Conservation (phyloP, 2,329 filamentous ascomycete genomes). For the Phialocephala subalpina region DNA sequence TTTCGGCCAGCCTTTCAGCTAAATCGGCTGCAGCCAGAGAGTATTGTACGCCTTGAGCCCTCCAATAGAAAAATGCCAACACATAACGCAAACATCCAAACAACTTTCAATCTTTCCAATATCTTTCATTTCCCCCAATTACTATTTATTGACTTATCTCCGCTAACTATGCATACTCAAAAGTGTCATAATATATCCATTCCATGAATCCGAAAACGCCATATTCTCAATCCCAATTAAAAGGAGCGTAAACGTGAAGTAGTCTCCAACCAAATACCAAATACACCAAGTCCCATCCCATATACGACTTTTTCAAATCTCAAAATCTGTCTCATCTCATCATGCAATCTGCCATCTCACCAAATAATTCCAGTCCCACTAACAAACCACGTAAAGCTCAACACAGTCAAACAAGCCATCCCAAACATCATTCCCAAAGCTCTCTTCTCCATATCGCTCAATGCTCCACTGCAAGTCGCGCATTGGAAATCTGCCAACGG, state of each 20-base stretch:
- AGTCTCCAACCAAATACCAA: too few species aligned
- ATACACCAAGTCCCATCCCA: constrained; percentile 23
- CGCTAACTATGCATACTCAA: constrained; percentile 36
- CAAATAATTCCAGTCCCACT: constrained; percentile 50
- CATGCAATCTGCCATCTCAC: constrained; percentile 27
- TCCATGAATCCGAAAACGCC: constrained; percentile 30
- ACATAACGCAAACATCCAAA: constrained; percentile 5
- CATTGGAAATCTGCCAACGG: constrained; percentile 62
- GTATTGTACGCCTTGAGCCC: not conserved
- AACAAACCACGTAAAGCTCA: constrained; percentile 72
- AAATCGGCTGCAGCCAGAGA: not conserved
- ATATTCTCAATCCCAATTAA: constrained; percentile 20
- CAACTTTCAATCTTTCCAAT: constrained; percentile 7
- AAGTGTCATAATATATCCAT: constrained; percentile 5
- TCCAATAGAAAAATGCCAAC: not conserved
- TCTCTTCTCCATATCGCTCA: constrained; percentile 54
- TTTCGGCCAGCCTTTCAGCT: not conserved
- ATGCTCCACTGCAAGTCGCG: constrained; percentile 62
- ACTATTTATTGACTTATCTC: constrained; percentile 18
- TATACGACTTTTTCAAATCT: constrained; percentile 12
- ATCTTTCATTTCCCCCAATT: constrained; percentile 18
- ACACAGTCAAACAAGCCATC: constrained; percentile 63
- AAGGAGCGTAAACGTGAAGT: constrained; percentile 30
- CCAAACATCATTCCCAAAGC: constrained; percentile 59
- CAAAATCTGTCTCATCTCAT: constrained; percentile 6